phyloP scores from a whole-genome alignment of 805 yeast genomes.

The Wickerhamiella sorbophila region DNA sequence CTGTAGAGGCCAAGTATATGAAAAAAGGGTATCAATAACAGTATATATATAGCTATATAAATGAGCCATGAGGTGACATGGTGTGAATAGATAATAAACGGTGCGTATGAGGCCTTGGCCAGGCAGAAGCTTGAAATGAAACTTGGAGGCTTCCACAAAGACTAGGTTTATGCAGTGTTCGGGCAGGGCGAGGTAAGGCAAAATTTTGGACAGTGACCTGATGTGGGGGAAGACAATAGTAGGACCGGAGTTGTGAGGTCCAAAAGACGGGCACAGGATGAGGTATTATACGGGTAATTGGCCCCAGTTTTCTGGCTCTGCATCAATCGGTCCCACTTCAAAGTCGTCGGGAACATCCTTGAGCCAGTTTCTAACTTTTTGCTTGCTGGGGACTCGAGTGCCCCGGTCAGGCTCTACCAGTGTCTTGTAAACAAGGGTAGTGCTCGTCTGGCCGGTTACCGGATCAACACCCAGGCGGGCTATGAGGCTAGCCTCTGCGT shows the following conservation, averaged over 20 bases:
- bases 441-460: neutral
- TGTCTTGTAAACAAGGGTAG: neutral
- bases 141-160: too few relatives aligned
- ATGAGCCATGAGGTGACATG: too few relatives aligned
- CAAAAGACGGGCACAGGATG: too few relatives aligned
- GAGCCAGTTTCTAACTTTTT: slow-evolving; percentile 4
- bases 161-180: too few relatives aligned
- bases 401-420: slow-evolving; percentile 2
- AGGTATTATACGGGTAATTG: too few relatives aligned
- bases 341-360: slow-evolving; percentile 1
- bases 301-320: neutral
- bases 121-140: too few relatives aligned
- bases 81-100: too few relatives aligned
- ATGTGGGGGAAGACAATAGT: too few relatives aligned
- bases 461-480: neutral
- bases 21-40: neutral
- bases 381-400: slow-evolving; percentile 1
- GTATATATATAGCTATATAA: neutral
- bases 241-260: too few relatives aligned
- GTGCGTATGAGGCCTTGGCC: too few relatives aligned
- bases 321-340: neutral
- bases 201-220: too few relatives aligned
- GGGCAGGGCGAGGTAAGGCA: too few relatives aligned
- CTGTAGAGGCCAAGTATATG: slow-evolving; percentile 22
- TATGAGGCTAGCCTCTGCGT: neutral